Evolutionary conservation across 371 early-diverging fungal genomes (phyloP), one percentile per base, ranked within the genome.

Genomic region (Apophysomyces variabilis): DNA sequence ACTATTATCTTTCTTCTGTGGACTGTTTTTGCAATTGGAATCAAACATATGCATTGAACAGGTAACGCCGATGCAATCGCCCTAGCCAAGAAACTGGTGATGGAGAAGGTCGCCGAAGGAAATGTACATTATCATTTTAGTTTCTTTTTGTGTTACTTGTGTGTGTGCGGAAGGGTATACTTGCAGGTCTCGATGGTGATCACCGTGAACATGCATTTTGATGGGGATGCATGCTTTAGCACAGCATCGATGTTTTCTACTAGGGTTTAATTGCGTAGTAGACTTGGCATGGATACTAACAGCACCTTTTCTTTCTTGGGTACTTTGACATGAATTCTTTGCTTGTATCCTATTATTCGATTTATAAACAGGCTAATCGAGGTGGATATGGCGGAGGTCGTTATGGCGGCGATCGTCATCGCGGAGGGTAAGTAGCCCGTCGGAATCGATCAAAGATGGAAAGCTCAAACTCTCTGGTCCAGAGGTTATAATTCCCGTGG

Each of bases 51-150:
- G 32, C 32, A 26, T 26, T 72, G 50, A 76, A 71, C 63, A 69
- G 85, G 85, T 68, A 79, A 78, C 6, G 78, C 87, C 13, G 79
- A 85, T 50, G 77, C 81, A 36, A 78, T 87, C 38, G 82, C 83
- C 26, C 69, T 79, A 46, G 87, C 87, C 45, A 85, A 83, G 59
- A 80, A 84, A 50, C 72, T 87, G 13, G 81, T 87, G 16, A 75
- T 75, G 79, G 85, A 85, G 59, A 87, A 87, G 73, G 84, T 87
- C 45, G 75, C 78, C 39, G 84, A 82, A 68, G 83, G 75, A 76
- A 72, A 62, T 70, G 74, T 77, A 69, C 68, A 69, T 67, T 50
- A 41, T 65, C 61, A 45, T 66, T 60, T 60, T 64, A 39, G 44
- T 45, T 46, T 63, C 56, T 36, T 47, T 50, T 60, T 70, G 41